phyloP scores from a whole-genome alignment of 345 rosid genomes.

The Xanthoceras sorbifolium region DNA sequence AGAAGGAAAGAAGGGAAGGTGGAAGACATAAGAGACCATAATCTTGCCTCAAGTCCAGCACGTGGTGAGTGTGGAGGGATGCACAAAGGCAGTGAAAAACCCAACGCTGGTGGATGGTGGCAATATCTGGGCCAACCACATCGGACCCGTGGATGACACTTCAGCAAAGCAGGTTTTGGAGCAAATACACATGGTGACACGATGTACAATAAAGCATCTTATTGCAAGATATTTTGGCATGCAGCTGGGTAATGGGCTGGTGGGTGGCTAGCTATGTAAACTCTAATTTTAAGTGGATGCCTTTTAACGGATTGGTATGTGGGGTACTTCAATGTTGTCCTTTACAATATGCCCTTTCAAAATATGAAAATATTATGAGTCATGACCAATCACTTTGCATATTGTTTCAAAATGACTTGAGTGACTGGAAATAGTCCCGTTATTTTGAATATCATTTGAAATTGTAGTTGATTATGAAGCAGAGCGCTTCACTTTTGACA shows the following conservation, averaged over 20 bases:
- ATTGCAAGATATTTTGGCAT: neutral
- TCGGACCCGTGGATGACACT: neutral
- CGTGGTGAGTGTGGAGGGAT: constrained; percentile 23
- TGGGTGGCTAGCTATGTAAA: neutral
- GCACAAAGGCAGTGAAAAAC: constrained; percentile 7
- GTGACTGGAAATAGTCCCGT: neutral
- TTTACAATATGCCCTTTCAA: neutral
- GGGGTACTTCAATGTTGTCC: neutral
- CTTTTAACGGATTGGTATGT: constrained; percentile 5
- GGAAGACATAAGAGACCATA: constrained; percentile 10
- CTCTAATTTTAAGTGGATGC: neutral
- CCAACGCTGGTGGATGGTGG: constrained; percentile 7
- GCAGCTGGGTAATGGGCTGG: neutral
- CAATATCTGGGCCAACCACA: neutral
- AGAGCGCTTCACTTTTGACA: neutral
- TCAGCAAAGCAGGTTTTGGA: constrained; percentile 1
- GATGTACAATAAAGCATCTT: neutral
- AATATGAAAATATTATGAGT: neutral
- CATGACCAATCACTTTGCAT: too few relatives aligned
- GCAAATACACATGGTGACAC: neutral
- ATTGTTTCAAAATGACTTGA: neutral
- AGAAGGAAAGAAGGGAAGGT: neutral
- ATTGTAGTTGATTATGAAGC: neutral
- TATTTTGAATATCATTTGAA: neutral
- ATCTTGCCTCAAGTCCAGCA: constrained; percentile 20